A percentile compares a stretch with the other conserved stretches of the same genome.
phyloP scores from a whole-genome alignment of 108 stramenopile genomes.

The Hondaea fermentalgiana region DNA sequence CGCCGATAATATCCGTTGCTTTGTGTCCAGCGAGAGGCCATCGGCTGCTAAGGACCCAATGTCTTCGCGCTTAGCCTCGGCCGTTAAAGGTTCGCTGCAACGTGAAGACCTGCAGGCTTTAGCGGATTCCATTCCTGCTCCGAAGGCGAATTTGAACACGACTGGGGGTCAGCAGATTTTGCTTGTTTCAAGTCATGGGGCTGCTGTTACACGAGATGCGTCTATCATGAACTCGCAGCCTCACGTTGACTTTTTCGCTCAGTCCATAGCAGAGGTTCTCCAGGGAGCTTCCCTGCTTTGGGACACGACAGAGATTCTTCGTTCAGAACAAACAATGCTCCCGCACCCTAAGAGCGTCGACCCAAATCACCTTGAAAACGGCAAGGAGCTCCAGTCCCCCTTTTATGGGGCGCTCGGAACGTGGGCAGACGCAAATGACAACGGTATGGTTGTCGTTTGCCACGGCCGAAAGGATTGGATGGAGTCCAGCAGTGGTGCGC shows the following conservation, averaged over 20 bases:
- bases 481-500: not conserved
- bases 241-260: not conserved
- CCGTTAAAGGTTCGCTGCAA: not conserved
- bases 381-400: not conserved
- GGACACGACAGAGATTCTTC: not conserved
- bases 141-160: not conserved
- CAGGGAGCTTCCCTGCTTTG: not conserved
- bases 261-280: not conserved
- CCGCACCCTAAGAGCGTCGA: not conserved
- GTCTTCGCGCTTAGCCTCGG: not conserved
- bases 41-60: not conserved
- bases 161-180: not conserved
- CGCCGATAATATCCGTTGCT: too few species aligned
- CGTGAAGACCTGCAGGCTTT: not conserved
- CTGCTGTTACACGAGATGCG: not conserved
- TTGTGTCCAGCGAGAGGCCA: too few species aligned
- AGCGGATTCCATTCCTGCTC: not conserved
- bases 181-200: not conserved
- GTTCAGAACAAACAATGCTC: not conserved
- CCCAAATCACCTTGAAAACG: not conserved
- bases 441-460: not conserved
- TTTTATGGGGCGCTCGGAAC: not conserved
- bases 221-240: not conserved
- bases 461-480: not conserved
- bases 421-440: not conserved